Conservation (phyloP, 108 stramenopile genomes). For the Skeletonema menzelii region DNA sequence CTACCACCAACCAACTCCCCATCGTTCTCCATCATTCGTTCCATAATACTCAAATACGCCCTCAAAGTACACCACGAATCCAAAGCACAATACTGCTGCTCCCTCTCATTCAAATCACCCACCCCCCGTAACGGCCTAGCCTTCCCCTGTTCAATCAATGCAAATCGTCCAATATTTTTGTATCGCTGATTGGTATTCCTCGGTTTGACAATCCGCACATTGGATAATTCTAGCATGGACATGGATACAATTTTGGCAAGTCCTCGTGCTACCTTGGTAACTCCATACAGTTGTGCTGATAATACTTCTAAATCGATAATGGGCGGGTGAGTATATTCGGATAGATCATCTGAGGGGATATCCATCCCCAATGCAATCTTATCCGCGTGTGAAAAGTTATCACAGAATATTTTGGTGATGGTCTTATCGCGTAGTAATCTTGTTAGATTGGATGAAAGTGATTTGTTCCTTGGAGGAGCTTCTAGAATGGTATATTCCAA, state of each 20-base stretch:
- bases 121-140: conserved; percentile 19
- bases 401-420: conserved; percentile 51
- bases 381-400: conserved; percentile 39
- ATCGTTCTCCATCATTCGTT: background rate
- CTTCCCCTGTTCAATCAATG: conserved; percentile 50
- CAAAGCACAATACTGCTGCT: conserved; percentile 44
- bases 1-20: background rate
- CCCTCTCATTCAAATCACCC: conserved; percentile 23
- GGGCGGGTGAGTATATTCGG: background rate
- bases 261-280: conserved; percentile 26
- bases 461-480: conserved; percentile 11
- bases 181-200: conserved; percentile 6
- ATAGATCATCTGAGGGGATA: background rate
- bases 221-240: conserved; percentile 27
- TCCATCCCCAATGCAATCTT: conserved; percentile 34
- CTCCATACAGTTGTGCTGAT: conserved; percentile 1
- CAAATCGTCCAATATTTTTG: conserved; percentile 36
- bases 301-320: conserved; percentile 44
- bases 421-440: conserved; percentile 28
- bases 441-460: conserved; percentile 23
- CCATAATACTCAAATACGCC: conserved; percentile 16
- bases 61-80: conserved; percentile 49
- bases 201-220: conserved; percentile 38
- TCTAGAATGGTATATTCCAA: conserved; percentile 36
- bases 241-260: conserved; percentile 21